These are phyloP conservation scores for Conticribra weissflogii DNA, from an alignment of 108 stramenopile species.

Conservation along the genomic window DNA sequence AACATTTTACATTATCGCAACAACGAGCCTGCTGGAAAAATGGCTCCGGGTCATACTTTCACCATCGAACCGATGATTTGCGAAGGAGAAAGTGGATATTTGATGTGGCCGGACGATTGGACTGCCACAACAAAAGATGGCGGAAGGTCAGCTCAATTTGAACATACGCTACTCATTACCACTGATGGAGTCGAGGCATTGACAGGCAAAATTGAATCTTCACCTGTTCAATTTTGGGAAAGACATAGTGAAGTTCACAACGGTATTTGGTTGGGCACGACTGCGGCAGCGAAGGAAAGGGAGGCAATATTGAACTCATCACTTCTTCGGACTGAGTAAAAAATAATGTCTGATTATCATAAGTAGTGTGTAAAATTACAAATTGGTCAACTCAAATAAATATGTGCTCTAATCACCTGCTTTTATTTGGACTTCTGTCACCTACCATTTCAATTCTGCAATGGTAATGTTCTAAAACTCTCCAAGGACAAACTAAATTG, in stretches of 20 bases:
- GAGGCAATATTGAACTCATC: conserved; percentile 51
- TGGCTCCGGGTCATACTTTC: conserved; percentile 96
- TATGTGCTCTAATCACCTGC: too few relatives aligned
- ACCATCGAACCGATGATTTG: conserved; percentile 99
- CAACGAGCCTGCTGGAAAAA: conserved; percentile 85
- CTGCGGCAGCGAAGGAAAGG: conserved; percentile 47
- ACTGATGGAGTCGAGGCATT: conserved; percentile 89
- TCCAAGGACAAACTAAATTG: too few relatives aligned
- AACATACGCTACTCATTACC: conserved; percentile 91
- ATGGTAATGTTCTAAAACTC: too few relatives aligned
- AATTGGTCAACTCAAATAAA: too few relatives aligned
- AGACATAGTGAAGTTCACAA: conserved; percentile 68
- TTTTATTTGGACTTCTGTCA: too few relatives aligned
- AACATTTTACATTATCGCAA: conserved; percentile 96
- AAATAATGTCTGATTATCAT: too few relatives aligned
- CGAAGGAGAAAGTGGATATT: conserved; percentile 65
- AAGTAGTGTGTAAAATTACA: too few relatives aligned
- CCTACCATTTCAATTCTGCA: too few relatives aligned
- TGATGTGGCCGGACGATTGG: conserved; percentile 99
- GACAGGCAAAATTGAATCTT: conserved; percentile 80
- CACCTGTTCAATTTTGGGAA: conserved; percentile 91
- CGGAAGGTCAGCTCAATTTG: conserved; percentile 89
- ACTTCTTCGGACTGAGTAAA: too few relatives aligned
- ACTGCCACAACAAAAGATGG: conserved; percentile 92
- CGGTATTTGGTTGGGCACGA: conserved; percentile 84